Conservation (phyloP, 768 basidiomycete genomes). For the Pisolithus albus region DNA sequence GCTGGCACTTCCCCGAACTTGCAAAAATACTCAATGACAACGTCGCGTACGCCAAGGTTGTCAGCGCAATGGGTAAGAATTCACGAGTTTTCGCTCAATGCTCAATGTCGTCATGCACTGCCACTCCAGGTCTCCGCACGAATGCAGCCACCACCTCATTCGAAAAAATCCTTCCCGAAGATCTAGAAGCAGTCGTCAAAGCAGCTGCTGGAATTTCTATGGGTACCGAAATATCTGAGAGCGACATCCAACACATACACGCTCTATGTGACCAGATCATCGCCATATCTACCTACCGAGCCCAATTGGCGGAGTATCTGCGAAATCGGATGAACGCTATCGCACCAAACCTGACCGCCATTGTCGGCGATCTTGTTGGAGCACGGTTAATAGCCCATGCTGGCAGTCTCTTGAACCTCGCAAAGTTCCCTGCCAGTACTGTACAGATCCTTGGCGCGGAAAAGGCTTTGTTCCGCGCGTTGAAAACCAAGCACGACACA, state of each 20-base stretch:
- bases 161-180: slow-evolving; percentile 89
- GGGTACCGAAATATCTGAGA: slow-evolving; percentile 98
- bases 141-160: slow-evolving; percentile 85
- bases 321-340: slow-evolving; percentile 98
- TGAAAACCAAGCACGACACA: slow-evolving; percentile 88
- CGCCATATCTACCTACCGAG: slow-evolving; percentile 88
- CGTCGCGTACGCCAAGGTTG: slow-evolving; percentile 91
- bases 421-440: slow-evolving; percentile 74
- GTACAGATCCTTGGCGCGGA: slow-evolving; percentile 74
- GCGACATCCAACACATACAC: slow-evolving; percentile 94
- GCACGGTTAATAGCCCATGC: slow-evolving; percentile 71
- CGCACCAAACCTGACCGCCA: slow-evolving; percentile 89
- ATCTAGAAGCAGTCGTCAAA: slow-evolving; percentile 91
- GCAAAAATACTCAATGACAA: slow-evolving; percentile 98
- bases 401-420: slow-evolving; percentile 60
- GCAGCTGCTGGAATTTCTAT: slow-evolving; percentile 96
- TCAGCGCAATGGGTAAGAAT: slow-evolving; percentile 78
- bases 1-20: slow-evolving; percentile 99
- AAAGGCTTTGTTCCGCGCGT: slow-evolving; percentile 68
- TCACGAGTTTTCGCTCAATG: background rate
- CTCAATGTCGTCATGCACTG: background rate
- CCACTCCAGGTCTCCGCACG: slow-evolving; percentile 76
- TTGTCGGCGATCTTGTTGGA: slow-evolving; percentile 73
- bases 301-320: slow-evolving; percentile 94
- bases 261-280: slow-evolving; percentile 98